A percentile compares a stretch with the other conserved stretches of the same genome.
These are phyloP conservation scores for Trypanosoma scelopori DNA, from an alignment of 208 protist species.

Conservation along the genomic window DNA sequence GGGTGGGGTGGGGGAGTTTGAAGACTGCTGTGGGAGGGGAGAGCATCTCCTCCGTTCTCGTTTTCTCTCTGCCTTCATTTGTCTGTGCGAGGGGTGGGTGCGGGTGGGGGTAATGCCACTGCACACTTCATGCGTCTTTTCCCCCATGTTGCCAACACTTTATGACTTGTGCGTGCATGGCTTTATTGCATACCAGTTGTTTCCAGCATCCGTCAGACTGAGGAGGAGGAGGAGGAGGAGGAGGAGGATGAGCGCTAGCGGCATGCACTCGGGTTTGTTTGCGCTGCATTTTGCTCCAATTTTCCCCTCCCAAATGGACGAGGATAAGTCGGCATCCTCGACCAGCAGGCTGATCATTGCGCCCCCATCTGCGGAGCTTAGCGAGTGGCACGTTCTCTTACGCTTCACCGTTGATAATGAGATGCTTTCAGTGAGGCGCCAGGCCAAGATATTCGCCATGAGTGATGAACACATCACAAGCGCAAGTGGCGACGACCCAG, in stretches of 20 bases:
- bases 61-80: too few species aligned
- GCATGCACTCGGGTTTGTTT: slow-evolving; percentile 77
- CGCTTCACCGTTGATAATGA: slow-evolving; percentile 80
- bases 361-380: slow-evolving; percentile 58
- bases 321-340: slow-evolving; percentile 20
- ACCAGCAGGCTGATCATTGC: slow-evolving; percentile 4
- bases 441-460: slow-evolving; percentile 79
- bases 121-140: too few species aligned
- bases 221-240: too few species aligned
- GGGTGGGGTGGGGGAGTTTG: too few species aligned
- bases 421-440: slow-evolving; percentile 67
- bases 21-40: too few species aligned
- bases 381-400: slow-evolving; percentile 82
- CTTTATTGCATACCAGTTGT: not conserved
- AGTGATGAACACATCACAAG: slow-evolving; percentile 44
- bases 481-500: slow-evolving; percentile 40
- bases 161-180: not conserved
- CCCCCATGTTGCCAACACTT: not conserved
- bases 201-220: too few species aligned
- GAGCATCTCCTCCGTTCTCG: not conserved
- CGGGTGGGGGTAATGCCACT: too few species aligned
- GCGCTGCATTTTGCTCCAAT: slow-evolving; percentile 84
- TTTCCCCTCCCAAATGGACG: slow-evolving; percentile 33
- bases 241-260: slow-evolving; percentile 16
- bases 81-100: too few species aligned